These are phyloP conservation scores for Pleodorina starrii DNA, from an alignment of 139 green algal species.

Conservation along the genomic window DNA sequence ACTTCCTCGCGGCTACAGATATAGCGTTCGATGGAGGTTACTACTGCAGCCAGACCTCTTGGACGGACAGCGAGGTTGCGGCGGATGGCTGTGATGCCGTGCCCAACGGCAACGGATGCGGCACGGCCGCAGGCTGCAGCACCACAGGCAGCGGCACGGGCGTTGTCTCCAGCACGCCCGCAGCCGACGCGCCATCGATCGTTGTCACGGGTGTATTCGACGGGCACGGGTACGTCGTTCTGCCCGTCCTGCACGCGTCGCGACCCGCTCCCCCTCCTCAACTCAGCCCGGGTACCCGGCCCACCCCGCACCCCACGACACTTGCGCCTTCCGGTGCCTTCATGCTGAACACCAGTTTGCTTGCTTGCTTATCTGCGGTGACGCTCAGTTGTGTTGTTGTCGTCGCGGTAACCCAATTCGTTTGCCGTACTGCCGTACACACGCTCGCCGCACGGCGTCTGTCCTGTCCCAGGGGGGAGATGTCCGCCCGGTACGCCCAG, in stretches of 20 bases:
- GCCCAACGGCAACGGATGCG: neutral
- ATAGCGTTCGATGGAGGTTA: neutral
- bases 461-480: neutral
- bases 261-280: neutral
- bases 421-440: neutral
- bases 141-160: neutral
- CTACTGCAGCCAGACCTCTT: conserved; percentile 17
- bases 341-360: neutral
- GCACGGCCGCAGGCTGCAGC: neutral
- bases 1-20: neutral
- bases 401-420: neutral
- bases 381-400: neutral
- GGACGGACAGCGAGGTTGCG: neutral
- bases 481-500: conserved; percentile 6
- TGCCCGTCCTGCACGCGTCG: no score
- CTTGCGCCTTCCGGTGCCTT: neutral
- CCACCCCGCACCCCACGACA: neutral
- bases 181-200: neutral
- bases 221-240: conserved; percentile 32
- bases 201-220: conserved; percentile 37
- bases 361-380: neutral
- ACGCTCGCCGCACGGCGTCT: neutral
- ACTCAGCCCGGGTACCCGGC: neutral
- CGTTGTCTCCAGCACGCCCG: neutral
- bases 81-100: neutral